Percentiles rank a stretch among this genome's conserved stretches.
phyloP scores from a whole-genome alignment of 352 stramenopile species.

The Elongisporangium anandrum region DNA sequence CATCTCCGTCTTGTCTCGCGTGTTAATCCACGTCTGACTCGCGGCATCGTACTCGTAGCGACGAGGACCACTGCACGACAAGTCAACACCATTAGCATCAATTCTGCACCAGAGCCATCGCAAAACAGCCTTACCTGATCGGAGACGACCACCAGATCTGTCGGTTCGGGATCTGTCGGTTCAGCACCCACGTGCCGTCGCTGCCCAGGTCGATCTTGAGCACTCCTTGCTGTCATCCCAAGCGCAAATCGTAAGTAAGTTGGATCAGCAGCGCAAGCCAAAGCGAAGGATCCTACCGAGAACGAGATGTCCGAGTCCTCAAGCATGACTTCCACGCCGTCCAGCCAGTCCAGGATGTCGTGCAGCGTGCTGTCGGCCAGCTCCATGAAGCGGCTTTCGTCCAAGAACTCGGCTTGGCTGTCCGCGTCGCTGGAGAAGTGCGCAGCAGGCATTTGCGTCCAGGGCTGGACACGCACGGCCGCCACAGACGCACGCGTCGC shows the following conservation, averaged over 20 bases:
- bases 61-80: constrained; percentile 67
- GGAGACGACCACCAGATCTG: constrained; percentile 98
- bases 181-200: constrained; percentile 96
- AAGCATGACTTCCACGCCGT: constrained; percentile 84
- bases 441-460: background rate
- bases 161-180: constrained; percentile 97
- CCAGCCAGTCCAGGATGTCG: constrained; percentile 71
- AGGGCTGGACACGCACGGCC: background rate
- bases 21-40: constrained; percentile 78
- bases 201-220: constrained; percentile 93
- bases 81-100: background rate
- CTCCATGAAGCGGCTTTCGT: constrained; percentile 80
- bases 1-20: constrained; percentile 70
- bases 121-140: constrained; percentile 60
- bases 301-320: constrained; percentile 80
- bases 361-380: constrained; percentile 70
- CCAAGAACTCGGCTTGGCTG: constrained; percentile 17
- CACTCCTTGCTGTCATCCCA: constrained; percentile 88
- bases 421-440: constrained; percentile 16
- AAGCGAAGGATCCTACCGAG: constrained; percentile 31
- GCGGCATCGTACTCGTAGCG: constrained; percentile 84
- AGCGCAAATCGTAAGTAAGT: background rate
- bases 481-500: background rate
- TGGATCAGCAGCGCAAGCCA: background rate
- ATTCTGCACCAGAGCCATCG: background rate